Base-by-base conservation (phyloP, 2,329 filamentous ascomycete genomes). In the Phialophora tarda region DNA sequence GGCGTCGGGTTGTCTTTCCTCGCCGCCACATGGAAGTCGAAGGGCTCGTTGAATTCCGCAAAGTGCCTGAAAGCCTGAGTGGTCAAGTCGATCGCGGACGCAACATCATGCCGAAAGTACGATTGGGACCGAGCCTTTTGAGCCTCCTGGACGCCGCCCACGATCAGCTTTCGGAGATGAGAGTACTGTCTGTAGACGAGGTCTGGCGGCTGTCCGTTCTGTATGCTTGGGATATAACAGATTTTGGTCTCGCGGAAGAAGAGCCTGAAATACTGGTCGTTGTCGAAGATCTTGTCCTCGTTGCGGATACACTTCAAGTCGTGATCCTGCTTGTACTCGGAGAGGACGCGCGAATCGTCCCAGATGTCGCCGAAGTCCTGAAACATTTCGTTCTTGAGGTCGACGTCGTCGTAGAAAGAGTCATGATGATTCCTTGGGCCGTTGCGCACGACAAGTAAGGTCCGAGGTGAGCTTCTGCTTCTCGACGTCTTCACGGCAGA, bases 201-300 rank as follows among this genome's bases (percentile, higher is more conserved):
- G 41, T 58, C 55, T 7, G 55, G 55, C 3, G 55, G 14, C 23
- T 58, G 55, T 58, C 34, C 38, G 11, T 28, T 47, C 38, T 58
- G 55, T 26, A 58, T 58, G 55, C 32, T 47, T 10, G 55, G 55
- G 23, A 58, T 58, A 24, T 58, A 58, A 26, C 55, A 58, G 4
- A 58, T 47, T 26, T 44, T 58, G n/a, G 55, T 58, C 26, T 58
- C 21, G 21, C 55, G 55, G 55, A 58, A 58, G 55, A 58, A 58
- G 38, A 58, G 55, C 17, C 21, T 24, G 32, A 58, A 58, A 38
- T 58, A 58, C 55, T 58, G 55, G 10, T 58, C 55, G 32, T 58
- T 58, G 24, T 58, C 55, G 8, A 30, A 38, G 26, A 58, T 58
- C 24, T 44, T 58, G 34, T 58, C 55, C 38, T 58, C 55, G 10